phyloP scores from a whole-genome alignment of 345 rosid genomes.

The Ceriops decandra region DNA sequence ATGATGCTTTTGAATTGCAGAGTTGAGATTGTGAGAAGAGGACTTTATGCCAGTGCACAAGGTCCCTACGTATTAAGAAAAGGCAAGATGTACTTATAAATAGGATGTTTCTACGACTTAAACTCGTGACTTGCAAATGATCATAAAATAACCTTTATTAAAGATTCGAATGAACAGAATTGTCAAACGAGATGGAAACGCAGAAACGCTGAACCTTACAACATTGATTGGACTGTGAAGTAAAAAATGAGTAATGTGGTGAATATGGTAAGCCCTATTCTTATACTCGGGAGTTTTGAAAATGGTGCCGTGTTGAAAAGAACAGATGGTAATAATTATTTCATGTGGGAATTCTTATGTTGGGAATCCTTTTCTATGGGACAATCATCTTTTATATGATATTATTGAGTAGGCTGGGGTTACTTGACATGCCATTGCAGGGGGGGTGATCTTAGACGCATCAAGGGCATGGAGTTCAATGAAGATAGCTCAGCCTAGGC shows the following conservation, averaged over 20 bases:
- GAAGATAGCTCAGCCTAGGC: not conserved
- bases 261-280: not conserved
- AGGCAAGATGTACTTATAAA: too few species aligned
- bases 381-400: too few species aligned
- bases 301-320: too few species aligned
- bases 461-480: too few species aligned
- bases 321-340: too few species aligned
- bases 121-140: conserved; percentile 7
- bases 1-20: conserved; percentile 32
- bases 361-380: too few species aligned
- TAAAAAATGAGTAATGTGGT: not conserved
- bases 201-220: not conserved
- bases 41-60: conserved; percentile 24
- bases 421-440: too few species aligned
- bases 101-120: too few species aligned
- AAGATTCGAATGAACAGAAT: conserved; percentile 27
- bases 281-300: not conserved
- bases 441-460: too few species aligned
- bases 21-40: conserved; percentile 37
- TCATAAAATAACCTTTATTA: not conserved
- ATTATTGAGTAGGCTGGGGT: too few species aligned
- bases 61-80: too few species aligned
- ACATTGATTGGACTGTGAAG: not conserved
- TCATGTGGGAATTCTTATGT: too few species aligned
- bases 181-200: conserved; percentile 24